Conservation (phyloP, 352 stramenopile species). For the Nothophytophthora sp. region DNA sequence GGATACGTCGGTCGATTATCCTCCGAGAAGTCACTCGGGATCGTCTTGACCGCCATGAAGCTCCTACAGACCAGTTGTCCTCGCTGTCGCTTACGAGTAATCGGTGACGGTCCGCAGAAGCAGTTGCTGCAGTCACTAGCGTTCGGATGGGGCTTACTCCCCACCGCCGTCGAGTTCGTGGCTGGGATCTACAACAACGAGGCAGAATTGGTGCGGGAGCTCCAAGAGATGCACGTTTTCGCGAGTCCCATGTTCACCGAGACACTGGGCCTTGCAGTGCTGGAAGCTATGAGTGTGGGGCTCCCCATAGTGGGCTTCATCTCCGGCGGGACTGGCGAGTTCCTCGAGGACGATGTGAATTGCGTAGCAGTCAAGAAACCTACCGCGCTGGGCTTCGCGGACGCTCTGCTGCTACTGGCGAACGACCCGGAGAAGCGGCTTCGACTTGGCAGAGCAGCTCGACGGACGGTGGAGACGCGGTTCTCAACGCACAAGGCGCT, state of each 20-base stretch:
- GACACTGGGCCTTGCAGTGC: slow-evolving; percentile 50
- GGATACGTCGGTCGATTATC: slow-evolving; percentile 48
- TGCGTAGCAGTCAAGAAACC: slow-evolving; percentile 36
- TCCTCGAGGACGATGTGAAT: slow-evolving; percentile 45
- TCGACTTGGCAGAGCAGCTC: slow-evolving; percentile 34
- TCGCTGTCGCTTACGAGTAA: slow-evolving; percentile 26
- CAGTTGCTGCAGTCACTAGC: slow-evolving; percentile 23
- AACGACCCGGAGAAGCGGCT: slow-evolving; percentile 16
- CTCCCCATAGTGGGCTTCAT: slow-evolving; percentile 56
- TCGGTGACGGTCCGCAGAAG: slow-evolving; percentile 43
- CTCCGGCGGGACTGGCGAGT: slow-evolving; percentile 42
- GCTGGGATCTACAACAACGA: slow-evolving; percentile 54
- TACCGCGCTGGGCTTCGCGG: slow-evolving; percentile 25
- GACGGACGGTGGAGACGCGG: slow-evolving; percentile 31
- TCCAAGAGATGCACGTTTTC: slow-evolving; percentile 44
- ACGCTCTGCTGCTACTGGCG: slow-evolving; percentile 31
- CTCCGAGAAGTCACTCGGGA: slow-evolving; percentile 52
- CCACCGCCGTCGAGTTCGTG: slow-evolving; percentile 34
- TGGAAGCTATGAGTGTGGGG: slow-evolving; percentile 64
- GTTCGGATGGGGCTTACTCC: slow-evolving; percentile 31
- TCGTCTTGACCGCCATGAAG: slow-evolving; percentile 35
- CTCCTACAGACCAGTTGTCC: slow-evolving; percentile 22
- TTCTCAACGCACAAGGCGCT: slow-evolving; percentile 30
- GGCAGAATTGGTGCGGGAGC: slow-evolving; percentile 18
- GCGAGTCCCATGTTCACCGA: slow-evolving; percentile 45